Base-by-base conservation (phyloP, 176 grass and related monocot genomes). In the Oryza longistaminata region DNA sequence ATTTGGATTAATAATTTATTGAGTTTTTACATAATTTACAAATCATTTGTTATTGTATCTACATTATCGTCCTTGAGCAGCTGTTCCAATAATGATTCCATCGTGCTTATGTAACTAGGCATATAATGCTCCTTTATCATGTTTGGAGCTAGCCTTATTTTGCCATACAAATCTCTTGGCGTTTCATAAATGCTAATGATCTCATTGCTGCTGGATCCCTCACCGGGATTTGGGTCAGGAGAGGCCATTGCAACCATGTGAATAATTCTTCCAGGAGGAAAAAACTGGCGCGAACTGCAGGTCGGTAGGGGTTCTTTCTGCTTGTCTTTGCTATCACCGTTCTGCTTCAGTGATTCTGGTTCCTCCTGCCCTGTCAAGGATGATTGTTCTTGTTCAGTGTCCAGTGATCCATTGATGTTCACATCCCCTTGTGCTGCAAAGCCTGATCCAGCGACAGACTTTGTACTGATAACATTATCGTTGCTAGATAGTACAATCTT, bases 81-180 rank as follows among this genome's bases (percentile, higher is more conserved):
- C 27, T 91, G 87, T 83, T 92, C 87, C 42, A 94, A 84, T 46
- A 94, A 80, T 22, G 79, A 83, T 49, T 91, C 92, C 83, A 94
- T 85, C 25, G 92, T 87, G 6, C 87, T 78, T 87, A 94, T 45
- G 77, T 94, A 94, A 37, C 92, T 92, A 40, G 75, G 87, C 92
- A 94, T 94, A 75, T 94, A 92, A 86, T 92, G 92, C 7, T 94
- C 83, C 22, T 92, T 70, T 21, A 94, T 71, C 92, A 94, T 94
- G 64, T 89, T 87, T 29, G 89, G 92, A 6, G 87, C 89, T 3
- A 94, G 89, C 75, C 92, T 79, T 70, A 94, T 87, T 87, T 33
- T 94, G 3, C 80, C 92, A n/a, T 94, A 94, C 80, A 94, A 76
- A 48, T 81, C 87, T 82, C 92, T 94, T 2, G 89, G 83, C 40